These are phyloP conservation scores for Stemphylium lycopersici DNA, from an alignment of 2,329 filamentous ascomycete species.

Conservation along the genomic window DNA sequence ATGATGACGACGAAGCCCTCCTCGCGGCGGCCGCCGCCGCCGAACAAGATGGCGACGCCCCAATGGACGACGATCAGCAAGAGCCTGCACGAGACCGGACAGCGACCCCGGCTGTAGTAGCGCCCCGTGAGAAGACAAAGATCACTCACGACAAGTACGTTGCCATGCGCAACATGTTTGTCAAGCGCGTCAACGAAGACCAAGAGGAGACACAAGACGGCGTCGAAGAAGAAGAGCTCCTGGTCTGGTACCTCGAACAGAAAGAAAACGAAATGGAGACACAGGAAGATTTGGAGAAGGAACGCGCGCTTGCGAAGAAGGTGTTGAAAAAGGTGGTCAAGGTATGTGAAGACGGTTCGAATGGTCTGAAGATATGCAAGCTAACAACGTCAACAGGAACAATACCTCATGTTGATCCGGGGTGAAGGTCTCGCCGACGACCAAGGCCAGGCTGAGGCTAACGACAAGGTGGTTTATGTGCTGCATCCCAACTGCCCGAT, in stretches of 20 bases:
- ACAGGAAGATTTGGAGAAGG: slow-evolving; percentile 79
- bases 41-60: slow-evolving; percentile 50
- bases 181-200: slow-evolving; percentile 82
- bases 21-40: slow-evolving; percentile 59
- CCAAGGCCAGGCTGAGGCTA: slow-evolving; percentile 61
- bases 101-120: slow-evolving; percentile 46
- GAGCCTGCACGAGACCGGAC: slow-evolving; percentile 41
- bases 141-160: slow-evolving; percentile 97
- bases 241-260: slow-evolving; percentile 91
- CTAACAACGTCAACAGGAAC: slow-evolving; percentile 55
- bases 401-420: slow-evolving; percentile 66
- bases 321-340: slow-evolving; percentile 96
- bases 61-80: slow-evolving; percentile 42
- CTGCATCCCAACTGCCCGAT: slow-evolving; percentile 92
- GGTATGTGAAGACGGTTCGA: slow-evolving; percentile 59
- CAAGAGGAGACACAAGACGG: slow-evolving; percentile 79
- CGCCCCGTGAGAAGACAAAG: slow-evolving; percentile 70
- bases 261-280: slow-evolving; percentile 81
- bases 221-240: slow-evolving; percentile 79
- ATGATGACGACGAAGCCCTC: slow-evolving; percentile 70
- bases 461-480: slow-evolving; percentile 73
- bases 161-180: slow-evolving; percentile 83
- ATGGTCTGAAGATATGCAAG: background rate
- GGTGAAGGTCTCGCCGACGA: slow-evolving; percentile 90
- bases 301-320: slow-evolving; percentile 76